phyloP scores from a whole-genome alignment of 345 rosid species.

The Eucalyptus cloeziana region DNA sequence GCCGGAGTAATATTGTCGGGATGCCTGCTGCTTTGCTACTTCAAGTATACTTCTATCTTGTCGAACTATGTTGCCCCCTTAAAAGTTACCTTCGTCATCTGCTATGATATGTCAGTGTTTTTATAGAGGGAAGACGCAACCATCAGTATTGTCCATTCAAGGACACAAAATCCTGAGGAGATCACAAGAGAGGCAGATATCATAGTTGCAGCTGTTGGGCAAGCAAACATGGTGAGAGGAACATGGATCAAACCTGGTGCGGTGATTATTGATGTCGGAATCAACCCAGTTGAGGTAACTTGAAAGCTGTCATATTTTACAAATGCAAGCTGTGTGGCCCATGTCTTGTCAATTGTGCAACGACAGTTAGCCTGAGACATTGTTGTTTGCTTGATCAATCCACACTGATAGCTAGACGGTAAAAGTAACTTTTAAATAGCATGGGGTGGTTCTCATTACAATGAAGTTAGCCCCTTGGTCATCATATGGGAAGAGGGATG shows the following conservation, averaged over 20 bases:
- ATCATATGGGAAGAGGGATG: neutral
- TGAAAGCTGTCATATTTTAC: neutral
- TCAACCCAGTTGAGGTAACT: slow-evolving; percentile 68
- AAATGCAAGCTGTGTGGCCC: neutral
- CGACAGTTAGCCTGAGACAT: neutral
- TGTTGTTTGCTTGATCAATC: neutral
- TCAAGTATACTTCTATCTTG: slow-evolving; percentile 31
- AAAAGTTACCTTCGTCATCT: neutral
- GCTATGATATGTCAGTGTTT: neutral
- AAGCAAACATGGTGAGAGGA: slow-evolving; percentile 73
- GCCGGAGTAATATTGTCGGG: slow-evolving; percentile 93
- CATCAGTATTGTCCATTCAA: slow-evolving; percentile 60
- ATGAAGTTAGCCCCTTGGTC: neutral
- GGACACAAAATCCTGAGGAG: slow-evolving; percentile 71
- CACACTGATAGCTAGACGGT: neutral
- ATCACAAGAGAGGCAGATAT: slow-evolving; percentile 70
- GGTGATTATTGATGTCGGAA: slow-evolving; percentile 83
- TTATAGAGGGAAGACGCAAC: slow-evolving; percentile 82
- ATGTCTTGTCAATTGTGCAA: neutral
- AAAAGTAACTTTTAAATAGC: neutral
- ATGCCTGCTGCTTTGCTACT: slow-evolving; percentile 87
- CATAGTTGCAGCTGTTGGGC: slow-evolving; percentile 69
- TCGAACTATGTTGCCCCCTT: neutral
- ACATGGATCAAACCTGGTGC: slow-evolving; percentile 92
- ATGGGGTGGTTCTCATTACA: neutral